Percentiles rank a stretch among this genome's conserved stretches.
phyloP scores from a whole-genome alignment of 2,329 filamentous ascomycete species.

The Proliferodiscus dingleyae region DNA sequence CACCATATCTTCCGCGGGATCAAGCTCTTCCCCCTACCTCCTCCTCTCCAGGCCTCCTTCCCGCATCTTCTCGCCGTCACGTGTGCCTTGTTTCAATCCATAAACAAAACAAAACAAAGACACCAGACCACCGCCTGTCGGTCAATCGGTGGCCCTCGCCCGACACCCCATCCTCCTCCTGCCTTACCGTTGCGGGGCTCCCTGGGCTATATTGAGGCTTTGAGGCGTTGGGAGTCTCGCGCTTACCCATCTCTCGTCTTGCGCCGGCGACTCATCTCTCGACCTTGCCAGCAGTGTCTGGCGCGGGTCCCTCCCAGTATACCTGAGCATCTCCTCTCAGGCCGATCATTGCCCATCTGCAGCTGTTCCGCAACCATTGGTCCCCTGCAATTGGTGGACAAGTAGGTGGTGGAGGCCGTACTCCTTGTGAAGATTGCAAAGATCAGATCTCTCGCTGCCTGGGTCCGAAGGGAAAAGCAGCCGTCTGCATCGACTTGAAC shows the following conservation, averaged over 20 bases:
- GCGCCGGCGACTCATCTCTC: background rate
- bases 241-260: background rate
- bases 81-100: background rate
- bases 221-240: slow-evolving; percentile 18
- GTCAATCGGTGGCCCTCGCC: background rate
- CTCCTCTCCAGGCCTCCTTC: background rate
- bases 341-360: slow-evolving; percentile 5
- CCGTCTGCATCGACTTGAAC: slow-evolving; percentile 3
- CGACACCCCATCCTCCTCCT: background rate
- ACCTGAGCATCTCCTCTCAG: background rate
- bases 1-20: too few species aligned
- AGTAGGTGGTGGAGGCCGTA: slow-evolving; percentile 18
- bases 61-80: slow-evolving; percentile 1
- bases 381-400: slow-evolving; percentile 17
- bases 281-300: slow-evolving; percentile 9
- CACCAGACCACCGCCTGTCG: too few species aligned
- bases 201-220: slow-evolving; percentile 16
- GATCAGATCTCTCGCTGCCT: slow-evolving; percentile 22
- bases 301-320: slow-evolving; percentile 13
- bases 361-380: slow-evolving; percentile 9
- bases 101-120: background rate
- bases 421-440: slow-evolving; percentile 15
- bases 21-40: background rate
- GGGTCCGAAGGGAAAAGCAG: slow-evolving; percentile 6
- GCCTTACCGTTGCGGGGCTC: slow-evolving; percentile 17